Percentiles rank a stretch among this genome's conserved stretches.
These are phyloP conservation scores for Corylus heterophylla DNA, from an alignment of 306 rosid genomes.

Conservation along the genomic window DNA sequence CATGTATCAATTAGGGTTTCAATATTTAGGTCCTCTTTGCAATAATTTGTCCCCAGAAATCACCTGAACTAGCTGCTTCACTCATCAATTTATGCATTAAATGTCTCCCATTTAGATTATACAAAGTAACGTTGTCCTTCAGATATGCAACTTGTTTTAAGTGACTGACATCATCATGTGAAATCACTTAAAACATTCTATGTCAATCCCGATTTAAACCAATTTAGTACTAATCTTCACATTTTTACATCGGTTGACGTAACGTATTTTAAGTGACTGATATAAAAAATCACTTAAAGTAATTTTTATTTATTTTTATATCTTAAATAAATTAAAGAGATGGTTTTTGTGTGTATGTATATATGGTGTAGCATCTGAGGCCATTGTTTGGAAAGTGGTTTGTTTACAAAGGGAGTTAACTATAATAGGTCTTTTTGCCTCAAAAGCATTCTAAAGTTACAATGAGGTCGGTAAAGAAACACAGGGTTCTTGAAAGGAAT, in stretches of 20 bases:
- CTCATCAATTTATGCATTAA: constrained; percentile 26
- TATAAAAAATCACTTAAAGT: too few relatives aligned
- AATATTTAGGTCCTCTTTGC: constrained; percentile 31
- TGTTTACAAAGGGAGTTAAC: constrained; percentile 3
- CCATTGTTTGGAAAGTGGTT: constrained; percentile 27
- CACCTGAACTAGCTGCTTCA: not conserved
- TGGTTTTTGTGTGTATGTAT: not conserved
- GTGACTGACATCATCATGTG: too few relatives aligned
- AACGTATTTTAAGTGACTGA: too few relatives aligned
- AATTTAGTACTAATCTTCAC: not conserved
- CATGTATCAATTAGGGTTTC: constrained; percentile 22
- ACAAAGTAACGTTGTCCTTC: too few relatives aligned
- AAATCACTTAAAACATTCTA: too few relatives aligned
- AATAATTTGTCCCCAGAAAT: constrained; percentile 24
- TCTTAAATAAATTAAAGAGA: not conserved
- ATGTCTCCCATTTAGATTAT: not conserved
- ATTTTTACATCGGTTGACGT: too few relatives aligned
- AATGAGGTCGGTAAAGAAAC: constrained; percentile 22
- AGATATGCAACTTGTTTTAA: too few relatives aligned
- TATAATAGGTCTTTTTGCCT: constrained; percentile 5
- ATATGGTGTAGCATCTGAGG: constrained; percentile 25
- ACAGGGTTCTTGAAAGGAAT: constrained; percentile 34
- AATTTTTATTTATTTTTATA: constrained; percentile 8
- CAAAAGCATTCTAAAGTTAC: constrained; percentile 47
- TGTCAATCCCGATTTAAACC: too few relatives aligned